Conservation (phyloP, 2,329 filamentous ascomycete genomes). For the Fusarium albosuccineum region DNA sequence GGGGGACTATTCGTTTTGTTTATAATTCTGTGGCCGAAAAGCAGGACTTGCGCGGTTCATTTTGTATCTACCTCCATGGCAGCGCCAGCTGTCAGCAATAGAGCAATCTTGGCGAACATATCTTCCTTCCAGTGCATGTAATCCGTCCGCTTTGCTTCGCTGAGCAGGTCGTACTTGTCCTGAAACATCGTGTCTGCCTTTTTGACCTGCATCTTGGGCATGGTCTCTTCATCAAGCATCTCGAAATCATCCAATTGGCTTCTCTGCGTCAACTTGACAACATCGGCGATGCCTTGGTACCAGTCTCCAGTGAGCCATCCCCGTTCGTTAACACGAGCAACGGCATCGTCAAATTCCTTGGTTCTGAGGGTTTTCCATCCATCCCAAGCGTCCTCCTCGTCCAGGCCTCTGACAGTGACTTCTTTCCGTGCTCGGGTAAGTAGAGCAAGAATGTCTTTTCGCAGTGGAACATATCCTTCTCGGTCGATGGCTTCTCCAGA, state of each 20-base stretch:
- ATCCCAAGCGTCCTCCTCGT: constrained; percentile 65
- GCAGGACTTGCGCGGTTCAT: constrained; percentile 41
- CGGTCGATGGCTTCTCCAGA: constrained; percentile 55
- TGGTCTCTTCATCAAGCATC: constrained; percentile 50
- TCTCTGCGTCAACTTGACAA: constrained; percentile 54
- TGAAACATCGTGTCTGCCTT: constrained; percentile 79
- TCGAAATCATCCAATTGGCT: constrained; percentile 53
- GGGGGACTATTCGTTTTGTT: constrained; percentile 33
- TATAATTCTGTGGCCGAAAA: constrained; percentile 43
- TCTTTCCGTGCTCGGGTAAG: constrained; percentile 58
- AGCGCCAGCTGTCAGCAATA: constrained; percentile 49
- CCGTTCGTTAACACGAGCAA: constrained; percentile 67
- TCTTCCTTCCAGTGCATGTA: constrained; percentile 74
- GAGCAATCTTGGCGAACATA: constrained; percentile 69
- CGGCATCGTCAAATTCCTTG: constrained; percentile 72
- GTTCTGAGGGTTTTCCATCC: constrained; percentile 64
- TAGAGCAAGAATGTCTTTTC: constrained; percentile 61
- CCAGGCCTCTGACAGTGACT: constrained; percentile 52
- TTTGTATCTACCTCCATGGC: constrained; percentile 54
- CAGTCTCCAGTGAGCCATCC: constrained; percentile 74
- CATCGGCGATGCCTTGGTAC: constrained; percentile 71
- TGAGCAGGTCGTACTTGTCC: constrained; percentile 78
- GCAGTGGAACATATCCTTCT: constrained; percentile 59
- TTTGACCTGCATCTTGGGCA: constrained; percentile 58
- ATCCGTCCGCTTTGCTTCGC: constrained; percentile 70